Evolutionary conservation across 805 yeast species (phyloP).

Genomic region (Cyberlindnera subsufficiens): DNA sequence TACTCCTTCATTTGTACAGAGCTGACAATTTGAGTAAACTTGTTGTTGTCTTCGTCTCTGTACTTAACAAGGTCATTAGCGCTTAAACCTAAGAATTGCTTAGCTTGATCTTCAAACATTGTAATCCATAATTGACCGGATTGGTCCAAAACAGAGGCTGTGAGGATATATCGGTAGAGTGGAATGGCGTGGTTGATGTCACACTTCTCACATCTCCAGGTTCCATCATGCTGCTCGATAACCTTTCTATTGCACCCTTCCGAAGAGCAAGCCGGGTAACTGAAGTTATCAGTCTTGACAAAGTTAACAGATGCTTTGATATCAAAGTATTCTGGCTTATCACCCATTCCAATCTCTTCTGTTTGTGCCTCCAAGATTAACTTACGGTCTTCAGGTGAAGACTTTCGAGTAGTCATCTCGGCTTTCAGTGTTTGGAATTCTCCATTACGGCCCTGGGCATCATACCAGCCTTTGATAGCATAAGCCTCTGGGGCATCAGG

Average conservation of each 20-base stretch:
- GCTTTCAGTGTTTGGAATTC: slow-evolving; percentile 56
- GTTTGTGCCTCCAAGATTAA: slow-evolving; percentile 60
- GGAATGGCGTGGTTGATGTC: slow-evolving; percentile 65
- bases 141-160: slow-evolving; percentile 70
- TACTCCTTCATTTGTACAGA: slow-evolving; percentile 61
- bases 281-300: slow-evolving; percentile 68
- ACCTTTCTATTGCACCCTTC: slow-evolving; percentile 83
- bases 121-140: slow-evolving; percentile 85
- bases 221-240: slow-evolving; percentile 61
- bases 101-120: slow-evolving; percentile 81
- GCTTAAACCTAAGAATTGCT: slow-evolving; percentile 52
- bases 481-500: slow-evolving; percentile 91
- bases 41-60: slow-evolving; percentile 40
- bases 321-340: slow-evolving; percentile 73
- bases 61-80: slow-evolving; percentile 52
- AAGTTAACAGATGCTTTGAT: slow-evolving; percentile 70
- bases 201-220: slow-evolving; percentile 95
- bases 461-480: slow-evolving; percentile 91
- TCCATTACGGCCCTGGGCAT: slow-evolving; percentile 63
- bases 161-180: slow-evolving; percentile 71
- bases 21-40: slow-evolving; percentile 39
- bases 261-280: slow-evolving; percentile 83
- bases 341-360: slow-evolving; percentile 66
- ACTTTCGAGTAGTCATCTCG: slow-evolving; percentile 38
- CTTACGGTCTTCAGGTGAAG: slow-evolving; percentile 50